phyloP scores from a whole-genome alignment of 805 yeast species.

The Candida piceae region DNA sequence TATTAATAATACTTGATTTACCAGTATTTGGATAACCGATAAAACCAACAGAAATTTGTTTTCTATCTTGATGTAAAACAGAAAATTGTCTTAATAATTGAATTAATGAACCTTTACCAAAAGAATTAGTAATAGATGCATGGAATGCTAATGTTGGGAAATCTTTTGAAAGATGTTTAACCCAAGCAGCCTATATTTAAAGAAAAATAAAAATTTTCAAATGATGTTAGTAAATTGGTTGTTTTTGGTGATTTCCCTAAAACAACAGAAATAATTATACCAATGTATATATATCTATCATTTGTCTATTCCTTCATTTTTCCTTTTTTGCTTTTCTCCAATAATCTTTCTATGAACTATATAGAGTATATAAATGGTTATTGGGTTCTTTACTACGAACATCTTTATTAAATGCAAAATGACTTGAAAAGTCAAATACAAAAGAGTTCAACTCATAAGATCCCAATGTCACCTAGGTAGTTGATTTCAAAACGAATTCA shows the following conservation, averaged over 20 bases:
- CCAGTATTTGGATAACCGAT: conserved; percentile 99
- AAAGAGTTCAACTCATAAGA: conserved; percentile 79
- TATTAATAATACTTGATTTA: conserved; percentile 91
- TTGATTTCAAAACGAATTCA: conserved; percentile 40
- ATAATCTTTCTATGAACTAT: background rate
- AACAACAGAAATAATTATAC: too few species aligned
- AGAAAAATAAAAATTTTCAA: background rate
- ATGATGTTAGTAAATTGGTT: background rate
- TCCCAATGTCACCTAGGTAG: conserved; percentile 39
- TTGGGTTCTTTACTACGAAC: conserved; percentile 90
- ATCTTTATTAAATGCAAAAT: conserved; percentile 26
- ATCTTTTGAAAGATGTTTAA: conserved; percentile 83
- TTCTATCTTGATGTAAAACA: conserved; percentile 82
- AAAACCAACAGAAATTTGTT: conserved; percentile 94
- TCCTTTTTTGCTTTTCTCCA: too few species aligned
- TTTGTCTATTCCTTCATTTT: too few species aligned
- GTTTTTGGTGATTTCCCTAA: too few species aligned
- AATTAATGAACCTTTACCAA: conserved; percentile 95
- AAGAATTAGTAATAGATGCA: conserved; percentile 94
- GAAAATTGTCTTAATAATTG: conserved; percentile 92
- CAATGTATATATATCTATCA: too few species aligned
- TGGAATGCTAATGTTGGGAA: conserved; percentile 97
- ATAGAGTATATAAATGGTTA: conserved; percentile 32
- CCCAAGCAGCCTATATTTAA: conserved; percentile 88
- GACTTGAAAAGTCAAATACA: conserved; percentile 24